phyloP scores from a whole-genome alignment of 1,284 basidiomycete species.

The Ceratobasidium sp. region DNA sequence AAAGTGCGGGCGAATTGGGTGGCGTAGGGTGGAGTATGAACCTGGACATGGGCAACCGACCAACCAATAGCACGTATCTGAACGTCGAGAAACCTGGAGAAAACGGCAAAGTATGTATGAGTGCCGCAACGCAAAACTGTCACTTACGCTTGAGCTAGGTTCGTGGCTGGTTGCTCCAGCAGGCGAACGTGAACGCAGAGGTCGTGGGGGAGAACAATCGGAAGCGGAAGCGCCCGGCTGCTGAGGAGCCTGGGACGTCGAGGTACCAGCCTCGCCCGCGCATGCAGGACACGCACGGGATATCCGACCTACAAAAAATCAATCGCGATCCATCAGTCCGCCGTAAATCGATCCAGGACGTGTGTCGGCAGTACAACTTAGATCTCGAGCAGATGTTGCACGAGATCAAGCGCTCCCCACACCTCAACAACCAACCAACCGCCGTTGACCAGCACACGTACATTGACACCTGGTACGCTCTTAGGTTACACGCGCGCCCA shows the following conservation, averaged over 20 bases:
- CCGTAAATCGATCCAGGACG: background rate
- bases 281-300: background rate
- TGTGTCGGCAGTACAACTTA: background rate
- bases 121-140: too few species aligned
- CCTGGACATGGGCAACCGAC: too few species aligned
- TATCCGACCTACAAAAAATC: conserved; percentile 6
- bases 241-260: background rate
- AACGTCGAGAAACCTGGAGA: too few species aligned
- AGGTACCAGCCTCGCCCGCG: background rate
- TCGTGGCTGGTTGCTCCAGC: too few species aligned
- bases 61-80: too few species aligned
- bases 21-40: too few species aligned
- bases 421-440: background rate
- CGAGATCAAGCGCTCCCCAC: background rate
- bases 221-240: background rate
- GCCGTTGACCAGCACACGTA: background rate
- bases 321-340: background rate
- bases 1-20: too few species aligned
- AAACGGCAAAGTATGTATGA: too few species aligned
- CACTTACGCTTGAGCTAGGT: too few species aligned
- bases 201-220: background rate
- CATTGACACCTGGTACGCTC: background rate
- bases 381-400: background rate
- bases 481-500: background rate
- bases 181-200: too few species aligned